Conservation (phyloP, 1,284 basidiomycete genomes). For the Naganishia liquefaciens region DNA sequence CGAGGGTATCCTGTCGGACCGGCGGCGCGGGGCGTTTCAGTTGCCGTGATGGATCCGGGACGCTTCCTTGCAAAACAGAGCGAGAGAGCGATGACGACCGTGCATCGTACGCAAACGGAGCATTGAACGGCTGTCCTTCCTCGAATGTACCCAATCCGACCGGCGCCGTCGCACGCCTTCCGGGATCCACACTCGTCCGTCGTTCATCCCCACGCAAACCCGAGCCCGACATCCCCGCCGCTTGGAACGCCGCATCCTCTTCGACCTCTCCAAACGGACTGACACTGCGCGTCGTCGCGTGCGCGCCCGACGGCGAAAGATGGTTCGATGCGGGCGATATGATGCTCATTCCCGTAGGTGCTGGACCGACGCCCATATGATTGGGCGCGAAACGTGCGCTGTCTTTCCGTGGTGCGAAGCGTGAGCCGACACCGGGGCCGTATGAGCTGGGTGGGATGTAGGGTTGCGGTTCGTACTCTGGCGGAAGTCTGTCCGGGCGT, state of each 20-base stretch:
- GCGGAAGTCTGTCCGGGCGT: constrained; percentile 72
- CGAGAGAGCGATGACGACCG: constrained; percentile 25
- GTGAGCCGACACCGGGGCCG: constrained; percentile 8
- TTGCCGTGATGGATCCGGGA: constrained; percentile 3
- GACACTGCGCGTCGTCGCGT: constrained; percentile 1
- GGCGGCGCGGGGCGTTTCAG: constrained; percentile 12
- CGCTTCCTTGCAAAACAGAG: constrained; percentile 12
- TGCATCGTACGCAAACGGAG: constrained; percentile 8
- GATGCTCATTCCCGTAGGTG: not conserved
- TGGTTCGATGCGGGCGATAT: not conserved
- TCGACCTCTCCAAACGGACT: constrained; percentile 12
- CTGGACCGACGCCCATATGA: constrained; percentile 13
- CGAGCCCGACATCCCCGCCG: not conserved
- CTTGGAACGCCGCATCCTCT: not conserved
- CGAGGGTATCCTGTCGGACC: constrained; percentile 40
- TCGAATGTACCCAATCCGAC: constrained; percentile 1
- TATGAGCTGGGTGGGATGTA: constrained; percentile 35
- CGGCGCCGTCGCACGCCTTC: not conserved
- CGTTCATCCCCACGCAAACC: not conserved
- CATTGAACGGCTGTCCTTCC: not conserved
- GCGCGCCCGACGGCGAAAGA: not conserved
- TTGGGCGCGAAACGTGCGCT: not conserved
- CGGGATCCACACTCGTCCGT: constrained; percentile 1
- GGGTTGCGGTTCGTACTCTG: constrained; percentile 59
- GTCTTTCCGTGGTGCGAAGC: not conserved